A percentile compares a stretch with the other conserved stretches of the same genome.
These are phyloP conservation scores for Magnaporthales sp. DNA, from an alignment of 2,329 filamentous ascomycete species.

Conservation along the genomic window DNA sequence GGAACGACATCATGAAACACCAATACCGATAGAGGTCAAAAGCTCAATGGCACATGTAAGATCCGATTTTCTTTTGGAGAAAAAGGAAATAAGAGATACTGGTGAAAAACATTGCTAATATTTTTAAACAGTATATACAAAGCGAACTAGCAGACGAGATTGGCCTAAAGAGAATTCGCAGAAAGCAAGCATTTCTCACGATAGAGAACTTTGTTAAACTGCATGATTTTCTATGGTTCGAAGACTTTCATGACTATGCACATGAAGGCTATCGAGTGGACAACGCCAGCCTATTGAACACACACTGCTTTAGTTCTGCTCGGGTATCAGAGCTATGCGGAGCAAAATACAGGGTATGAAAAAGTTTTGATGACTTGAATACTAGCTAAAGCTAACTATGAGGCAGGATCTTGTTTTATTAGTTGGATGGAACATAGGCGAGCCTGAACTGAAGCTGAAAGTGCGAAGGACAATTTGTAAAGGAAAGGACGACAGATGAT, in stretches of 20 bases:
- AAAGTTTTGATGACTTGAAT: neutral
- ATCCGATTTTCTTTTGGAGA: too few relatives aligned
- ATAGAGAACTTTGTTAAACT: conserved; percentile 8
- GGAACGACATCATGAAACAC: conserved; percentile 2
- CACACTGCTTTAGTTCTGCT: conserved; percentile 7
- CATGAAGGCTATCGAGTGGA: conserved; percentile 4
- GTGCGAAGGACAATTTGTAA: conserved; percentile 8
- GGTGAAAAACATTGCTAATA: neutral
- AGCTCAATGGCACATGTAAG: conserved; percentile 6
- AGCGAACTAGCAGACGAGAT: conserved; percentile 7
- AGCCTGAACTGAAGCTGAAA: conserved; percentile 7
- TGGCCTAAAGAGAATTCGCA: conserved; percentile 4
- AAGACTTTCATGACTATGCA: conserved; percentile 7
- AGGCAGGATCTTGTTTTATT: conserved; percentile 3
- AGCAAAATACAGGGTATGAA: conserved; percentile 7
- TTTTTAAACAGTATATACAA: conserved; percentile 8
- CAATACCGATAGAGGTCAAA: conserved; percentile 7
- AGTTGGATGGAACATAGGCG: conserved; percentile 7
- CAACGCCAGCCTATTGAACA: conserved; percentile 8
- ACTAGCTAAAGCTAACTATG: conserved; percentile 2
- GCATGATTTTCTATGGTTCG: conserved; percentile 7
- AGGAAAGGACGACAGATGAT: conserved; percentile 7
- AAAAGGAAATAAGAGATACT: neutral
- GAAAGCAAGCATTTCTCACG: conserved; percentile 6
- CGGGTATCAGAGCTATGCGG: conserved; percentile 6